These are phyloP conservation scores for Fibroporia radiculosa DNA, from an alignment of 768 basidiomycete species.

Conservation along the genomic window DNA sequence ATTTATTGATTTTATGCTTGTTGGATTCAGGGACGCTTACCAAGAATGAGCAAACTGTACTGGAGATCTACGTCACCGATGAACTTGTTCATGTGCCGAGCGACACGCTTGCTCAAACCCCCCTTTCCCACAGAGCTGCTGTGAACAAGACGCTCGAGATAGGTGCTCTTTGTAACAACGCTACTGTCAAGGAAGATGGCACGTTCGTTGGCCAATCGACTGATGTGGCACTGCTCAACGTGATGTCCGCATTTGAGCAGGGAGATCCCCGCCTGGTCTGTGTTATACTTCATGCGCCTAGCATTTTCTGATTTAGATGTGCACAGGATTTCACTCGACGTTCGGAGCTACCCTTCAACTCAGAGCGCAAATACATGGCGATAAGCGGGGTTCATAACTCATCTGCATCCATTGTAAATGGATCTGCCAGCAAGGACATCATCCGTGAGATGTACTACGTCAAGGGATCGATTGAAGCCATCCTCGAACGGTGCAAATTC, in stretches of 20 bases:
- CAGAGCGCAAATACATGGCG: constrained; percentile 91
- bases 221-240: constrained; percentile 86
- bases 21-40: constrained; percentile 85
- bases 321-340: constrained; percentile 56
- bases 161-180: constrained; percentile 88
- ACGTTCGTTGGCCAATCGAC: constrained; percentile 82
- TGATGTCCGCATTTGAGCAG: constrained; percentile 57
- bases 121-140: constrained; percentile 38
- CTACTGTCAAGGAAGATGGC: constrained; percentile 62
- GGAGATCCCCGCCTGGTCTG: constrained; percentile 67
- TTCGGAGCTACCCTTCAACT: constrained; percentile 86
- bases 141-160: constrained; percentile 71
- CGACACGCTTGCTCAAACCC: constrained; percentile 41
- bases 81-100: constrained; percentile 67
- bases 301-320: neutral
- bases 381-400: constrained; percentile 67
- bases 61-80: constrained; percentile 81
- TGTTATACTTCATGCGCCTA: constrained; percentile 3
- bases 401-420: constrained; percentile 10
- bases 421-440: constrained; percentile 21
- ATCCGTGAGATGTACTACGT: constrained; percentile 78
- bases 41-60: constrained; percentile 94
- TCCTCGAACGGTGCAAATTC: constrained; percentile 79
- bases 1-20: neutral
- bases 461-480: constrained; percentile 86